A percentile compares a stretch with the other conserved stretches of the same genome.
These are phyloP conservation scores for Annona squamosa DNA, from an alignment of 164 flowering plant species.

Conservation along the genomic window DNA sequence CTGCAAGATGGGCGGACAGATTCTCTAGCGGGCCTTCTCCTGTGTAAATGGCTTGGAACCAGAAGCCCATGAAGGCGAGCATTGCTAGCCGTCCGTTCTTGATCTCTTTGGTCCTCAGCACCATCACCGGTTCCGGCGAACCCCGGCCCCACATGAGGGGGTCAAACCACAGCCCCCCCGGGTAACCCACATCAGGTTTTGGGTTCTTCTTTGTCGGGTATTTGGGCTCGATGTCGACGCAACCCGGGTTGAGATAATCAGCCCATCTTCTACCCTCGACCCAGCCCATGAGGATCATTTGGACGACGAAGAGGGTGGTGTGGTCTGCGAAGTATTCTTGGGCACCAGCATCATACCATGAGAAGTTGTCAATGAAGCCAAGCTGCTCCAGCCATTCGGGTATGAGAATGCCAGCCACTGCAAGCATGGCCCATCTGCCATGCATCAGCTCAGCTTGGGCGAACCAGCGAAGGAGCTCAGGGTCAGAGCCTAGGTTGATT, in stretches of 20 bases:
- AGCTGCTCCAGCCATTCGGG: conserved; percentile 65
- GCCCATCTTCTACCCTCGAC: conserved; percentile 93
- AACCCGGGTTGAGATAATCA: conserved; percentile 64
- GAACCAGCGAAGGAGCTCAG: conserved; percentile 67
- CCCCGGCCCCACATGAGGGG: conserved; percentile 85
- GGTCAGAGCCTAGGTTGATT: conserved; percentile 56
- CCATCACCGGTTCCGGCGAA: conserved; percentile 88
- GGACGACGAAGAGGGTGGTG: conserved; percentile 59
- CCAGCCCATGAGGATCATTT: conserved; percentile 78
- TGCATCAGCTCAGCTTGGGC: conserved; percentile 91
- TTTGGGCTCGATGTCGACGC: conserved; percentile 67
- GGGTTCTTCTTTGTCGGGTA: conserved; percentile 51
- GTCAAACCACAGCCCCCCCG: conserved; percentile 88
- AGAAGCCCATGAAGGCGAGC: conserved; percentile 76
- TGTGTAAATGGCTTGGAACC: conserved; percentile 77
- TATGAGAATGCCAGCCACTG: conserved; percentile 73
- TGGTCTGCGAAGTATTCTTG: conserved; percentile 67
- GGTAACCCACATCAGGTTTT: conserved; percentile 80
- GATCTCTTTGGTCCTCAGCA: conserved; percentile 84
- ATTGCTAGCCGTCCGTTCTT: conserved; percentile 85
- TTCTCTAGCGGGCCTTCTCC: conserved; percentile 75
- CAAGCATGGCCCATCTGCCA: conserved; percentile 90
- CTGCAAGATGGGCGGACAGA: conserved; percentile 65
- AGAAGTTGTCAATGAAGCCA: conserved; percentile 59
- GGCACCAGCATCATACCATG: conserved; percentile 76